These are phyloP conservation scores for Mycena galericulata DNA, from an alignment of 768 basidiomycete genomes.

Conservation along the genomic window DNA sequence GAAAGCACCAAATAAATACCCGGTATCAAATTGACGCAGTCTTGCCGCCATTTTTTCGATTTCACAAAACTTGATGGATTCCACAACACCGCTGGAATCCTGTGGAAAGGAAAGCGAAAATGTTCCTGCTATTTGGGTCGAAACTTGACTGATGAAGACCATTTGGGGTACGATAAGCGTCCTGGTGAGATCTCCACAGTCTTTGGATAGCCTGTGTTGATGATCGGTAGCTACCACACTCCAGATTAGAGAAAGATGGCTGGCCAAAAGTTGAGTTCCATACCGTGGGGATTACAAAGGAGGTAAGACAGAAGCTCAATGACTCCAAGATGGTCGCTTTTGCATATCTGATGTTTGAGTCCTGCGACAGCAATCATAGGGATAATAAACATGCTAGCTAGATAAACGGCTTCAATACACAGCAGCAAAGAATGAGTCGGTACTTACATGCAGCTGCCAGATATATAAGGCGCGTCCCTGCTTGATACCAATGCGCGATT, in stretches of 20 bases:
- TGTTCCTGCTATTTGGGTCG: background rate
- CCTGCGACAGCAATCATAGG: background rate
- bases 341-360: background rate
- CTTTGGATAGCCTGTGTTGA: background rate
- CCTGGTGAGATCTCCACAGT: background rate
- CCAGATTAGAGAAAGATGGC: background rate
- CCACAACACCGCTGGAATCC: background rate
- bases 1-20: background rate
- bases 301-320: background rate
- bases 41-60: background rate
- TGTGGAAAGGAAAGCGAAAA: background rate
- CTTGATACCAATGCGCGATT: background rate
- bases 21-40: background rate
- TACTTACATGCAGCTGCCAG: background rate
- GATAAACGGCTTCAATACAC: background rate
- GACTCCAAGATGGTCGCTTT: background rate
- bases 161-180: background rate
- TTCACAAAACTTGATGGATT: background rate
- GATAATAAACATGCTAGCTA: conserved; percentile 12
- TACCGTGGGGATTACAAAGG: background rate
- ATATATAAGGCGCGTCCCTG: conserved; percentile 1
- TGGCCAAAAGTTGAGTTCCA: background rate
- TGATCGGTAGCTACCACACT: background rate
- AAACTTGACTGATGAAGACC: background rate
- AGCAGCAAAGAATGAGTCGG: background rate